Evolutionary conservation across 2,329 filamentous ascomycete genomes (phyloP), one percentile per base, ranked within the genome.

Genomic region (Fusarium napiforme): DNA sequence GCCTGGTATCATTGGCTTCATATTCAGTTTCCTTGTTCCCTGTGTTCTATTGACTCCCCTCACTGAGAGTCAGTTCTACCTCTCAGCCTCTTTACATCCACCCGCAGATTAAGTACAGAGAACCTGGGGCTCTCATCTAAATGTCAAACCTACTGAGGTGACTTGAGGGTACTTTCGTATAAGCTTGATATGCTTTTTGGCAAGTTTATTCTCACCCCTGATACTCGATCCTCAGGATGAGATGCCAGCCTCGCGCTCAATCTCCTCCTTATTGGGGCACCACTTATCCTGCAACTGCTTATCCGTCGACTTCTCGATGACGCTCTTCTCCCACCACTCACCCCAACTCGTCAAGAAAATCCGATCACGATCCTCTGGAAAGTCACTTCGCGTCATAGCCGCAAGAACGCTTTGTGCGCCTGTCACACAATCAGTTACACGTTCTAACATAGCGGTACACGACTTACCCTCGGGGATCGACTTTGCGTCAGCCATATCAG

Each of bases 291-390:
- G 87, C 7, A 89, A 79, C 3, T 72, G 69, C 78, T 83, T 83
- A 59, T 89, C 85, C 7, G 87, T 78, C 4, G 80, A 80, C 61
- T 80, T 78, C 18, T 73, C 80, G 58, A 84, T 84, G 5, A 84
- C 80, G 7, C 83, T 80, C 76, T 83, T 87, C 19, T 80, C 75
- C 86, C 87, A 89, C 86, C 86, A 89, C 79, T 89, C 86, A 4
- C 87, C 87, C 87, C 86, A 88, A 72, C 86, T 88, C 0, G 86
- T 88, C 50, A 89, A 73, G 77, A 89, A 88, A 61, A 89, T 86
- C 57, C 83, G 83, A 23, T 88, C 84, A 0, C 83, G 84, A 40
- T 89, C 86, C 32, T 85, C 82, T 3, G 87, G 87, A 45, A 88
- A 80, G 69, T 88, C 86, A 23, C 82, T 80, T 6, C 82, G 76